Base-by-base conservation (phyloP, 306 rosid genomes). In the Amphicarpaea edgeworthii region DNA sequence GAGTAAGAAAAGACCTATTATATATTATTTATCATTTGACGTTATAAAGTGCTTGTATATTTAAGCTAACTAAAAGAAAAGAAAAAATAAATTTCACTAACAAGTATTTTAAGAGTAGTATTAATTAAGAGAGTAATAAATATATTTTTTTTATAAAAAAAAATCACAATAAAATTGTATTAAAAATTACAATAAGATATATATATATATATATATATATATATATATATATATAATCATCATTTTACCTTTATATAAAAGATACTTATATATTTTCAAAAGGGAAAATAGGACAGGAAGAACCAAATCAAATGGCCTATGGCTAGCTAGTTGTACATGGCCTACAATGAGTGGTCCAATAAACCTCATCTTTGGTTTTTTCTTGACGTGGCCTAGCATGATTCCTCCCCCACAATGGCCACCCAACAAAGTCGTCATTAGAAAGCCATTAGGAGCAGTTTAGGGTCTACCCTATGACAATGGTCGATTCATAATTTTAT, bases 251-350 rank as follows among this genome's bases (percentile, higher is more conserved):
- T 42, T 12, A 17, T 54, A 54, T 11, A 57, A 57, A 57, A 57
- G 63, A 12, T 59, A 19, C 32, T 10, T 21, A 10, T 54, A 3
- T 1, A 24, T 59, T 28, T 59, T 59, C 0, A 7, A 24, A 20
- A 43, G 12, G 42, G 26, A 16, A 30, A 47, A 58, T 12, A 12
- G 65, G 23, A 26, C 38, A 46, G 0, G 49, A 59, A 75, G 78
- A 70, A 83, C 68, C 72, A 60, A 71, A 64, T 77, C n/a, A 64
- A 65, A 82, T 75, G 79, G 24, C 0, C 43, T 21, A 37, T 19
- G 51, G 57, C 2, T 46, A 67, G 76, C 66, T 28, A 64, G 58
- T 40, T 19, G 51, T 19, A 58, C 40, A 9, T 58, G 64, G 40
- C 20, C 40, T 26, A 58, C 5, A 12, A 59, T 46, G 78, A 82